These are phyloP conservation scores for Cyclostephanos tholiformis DNA, from an alignment of 108 stramenopile species.

Conservation along the genomic window DNA sequence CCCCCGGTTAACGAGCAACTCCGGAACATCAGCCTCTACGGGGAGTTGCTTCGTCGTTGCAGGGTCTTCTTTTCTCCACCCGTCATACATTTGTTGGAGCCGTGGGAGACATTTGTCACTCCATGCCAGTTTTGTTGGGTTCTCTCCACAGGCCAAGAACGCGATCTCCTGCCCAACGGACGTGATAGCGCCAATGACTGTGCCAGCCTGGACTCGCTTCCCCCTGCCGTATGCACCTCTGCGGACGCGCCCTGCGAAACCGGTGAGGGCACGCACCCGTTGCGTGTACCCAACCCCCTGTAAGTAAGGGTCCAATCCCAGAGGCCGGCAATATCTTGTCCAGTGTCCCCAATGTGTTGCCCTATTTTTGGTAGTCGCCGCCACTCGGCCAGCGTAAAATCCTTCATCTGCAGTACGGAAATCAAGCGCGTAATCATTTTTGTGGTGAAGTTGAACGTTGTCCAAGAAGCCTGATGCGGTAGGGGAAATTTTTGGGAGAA, in stretches of 20 bases:
- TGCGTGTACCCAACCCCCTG: not conserved
- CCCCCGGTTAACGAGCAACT: not conserved
- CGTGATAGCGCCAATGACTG: conserved; percentile 16
- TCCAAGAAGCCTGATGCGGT: conserved; percentile 25
- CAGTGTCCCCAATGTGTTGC: conserved; percentile 12
- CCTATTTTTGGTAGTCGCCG: not conserved
- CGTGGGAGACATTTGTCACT: not conserved
- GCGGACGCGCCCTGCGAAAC: not conserved
- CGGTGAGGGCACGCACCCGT: not conserved
- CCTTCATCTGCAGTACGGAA: conserved; percentile 17
- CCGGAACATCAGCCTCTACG: not conserved
- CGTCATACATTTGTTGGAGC: not conserved
- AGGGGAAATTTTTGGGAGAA: conserved; percentile 10
- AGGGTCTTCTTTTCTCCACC: conserved; percentile 1
- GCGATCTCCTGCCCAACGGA: conserved; percentile 22
- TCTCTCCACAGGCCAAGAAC: conserved; percentile 5
- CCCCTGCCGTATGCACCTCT: not conserved
- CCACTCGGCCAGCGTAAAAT: conserved; percentile 4
- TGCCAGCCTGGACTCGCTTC: conserved; percentile 10
- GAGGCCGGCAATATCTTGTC: conserved; percentile 6
- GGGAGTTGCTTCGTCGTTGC: conserved; percentile 2
- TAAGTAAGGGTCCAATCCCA: not conserved
- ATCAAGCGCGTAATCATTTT: conserved; percentile 9
- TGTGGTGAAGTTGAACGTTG: not conserved
- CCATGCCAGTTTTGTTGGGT: conserved; percentile 11